These are phyloP conservation scores for Blastobotrys elegans DNA, from an alignment of 1,139 yeast species.

Conservation along the genomic window DNA sequence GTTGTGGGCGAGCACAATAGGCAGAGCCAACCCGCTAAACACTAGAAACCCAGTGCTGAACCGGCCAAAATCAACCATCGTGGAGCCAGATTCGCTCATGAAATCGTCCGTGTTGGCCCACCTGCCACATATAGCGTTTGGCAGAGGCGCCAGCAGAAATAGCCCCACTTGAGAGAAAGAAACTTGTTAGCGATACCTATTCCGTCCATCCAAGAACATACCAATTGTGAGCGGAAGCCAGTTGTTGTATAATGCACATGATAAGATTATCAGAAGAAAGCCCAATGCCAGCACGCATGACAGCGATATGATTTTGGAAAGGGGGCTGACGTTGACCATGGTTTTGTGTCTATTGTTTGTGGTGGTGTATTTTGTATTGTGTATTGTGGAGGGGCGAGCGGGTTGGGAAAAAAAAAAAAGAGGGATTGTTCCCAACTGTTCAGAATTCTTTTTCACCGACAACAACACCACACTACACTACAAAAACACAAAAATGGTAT, in stretches of 20 bases:
- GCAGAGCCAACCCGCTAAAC: slow-evolving; percentile 61
- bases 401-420: not conserved
- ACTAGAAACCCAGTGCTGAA: slow-evolving; percentile 64
- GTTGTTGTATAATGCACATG: slow-evolving; percentile 68
- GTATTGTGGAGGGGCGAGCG: not conserved
- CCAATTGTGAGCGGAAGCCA: slow-evolving; percentile 72
- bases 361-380: too few species aligned
- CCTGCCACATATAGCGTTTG: slow-evolving; percentile 49
- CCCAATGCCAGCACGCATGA: slow-evolving; percentile 74
- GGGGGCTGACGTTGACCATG: slow-evolving; percentile 44
- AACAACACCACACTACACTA: slow-evolving; percentile 2
- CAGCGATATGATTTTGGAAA: slow-evolving; percentile 67
- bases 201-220: slow-evolving; percentile 23
- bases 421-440: not conserved
- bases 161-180: slow-evolving; percentile 38
- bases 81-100: slow-evolving; percentile 42
- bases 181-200: not conserved
- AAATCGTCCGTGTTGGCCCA: slow-evolving; percentile 43
- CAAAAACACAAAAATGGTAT: slow-evolving; percentile 8
- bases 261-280: slow-evolving; percentile 68
- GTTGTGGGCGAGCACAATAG: slow-evolving; percentile 62
- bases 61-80: slow-evolving; percentile 57
- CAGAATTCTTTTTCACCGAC: slow-evolving; percentile 1
- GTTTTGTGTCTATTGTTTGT: not conserved
- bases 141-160: slow-evolving; percentile 63